Conservation (phyloP, 805 yeast genomes). For the Clavispora vitiphila region DNA sequence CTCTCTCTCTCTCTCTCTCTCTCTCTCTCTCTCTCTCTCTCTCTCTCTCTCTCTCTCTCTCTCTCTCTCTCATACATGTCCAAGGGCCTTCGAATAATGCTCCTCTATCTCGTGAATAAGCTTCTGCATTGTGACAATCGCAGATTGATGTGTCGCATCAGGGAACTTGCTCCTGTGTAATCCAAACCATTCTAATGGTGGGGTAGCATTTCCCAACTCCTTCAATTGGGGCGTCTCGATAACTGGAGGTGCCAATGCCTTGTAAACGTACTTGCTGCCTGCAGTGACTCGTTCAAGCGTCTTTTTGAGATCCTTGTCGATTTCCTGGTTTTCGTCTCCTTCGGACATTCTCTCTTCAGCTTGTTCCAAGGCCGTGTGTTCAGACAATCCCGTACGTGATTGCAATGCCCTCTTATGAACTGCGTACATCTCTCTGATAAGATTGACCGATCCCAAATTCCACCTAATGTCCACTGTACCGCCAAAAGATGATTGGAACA, state of each 20-base stretch:
- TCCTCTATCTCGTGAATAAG: constrained; percentile 64
- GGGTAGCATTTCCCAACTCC: constrained; percentile 95
- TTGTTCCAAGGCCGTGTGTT: constrained; percentile 14
- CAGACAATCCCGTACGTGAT: constrained; percentile 45
- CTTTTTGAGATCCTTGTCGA: constrained; percentile 35
- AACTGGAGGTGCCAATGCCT: constrained; percentile 67
- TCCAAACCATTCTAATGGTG: constrained; percentile 98
- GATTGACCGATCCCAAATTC: constrained; percentile 89
- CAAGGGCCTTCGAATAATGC: constrained; percentile 47
- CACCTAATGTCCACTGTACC: constrained; percentile 89
- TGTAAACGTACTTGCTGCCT: constrained; percentile 46
- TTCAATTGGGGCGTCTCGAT: constrained; percentile 86
- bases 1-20: too few species aligned
- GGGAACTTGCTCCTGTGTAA: constrained; percentile 84
- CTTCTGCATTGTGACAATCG: constrained; percentile 68
- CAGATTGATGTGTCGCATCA: constrained; percentile 74
- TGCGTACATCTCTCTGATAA: constrained; percentile 88
- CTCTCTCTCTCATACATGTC: constrained; percentile 26
- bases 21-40: background rate
- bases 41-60: background rate
- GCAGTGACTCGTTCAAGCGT: constrained; percentile 34
- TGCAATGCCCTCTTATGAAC: constrained; percentile 72
- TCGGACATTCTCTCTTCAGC: too few species aligned
- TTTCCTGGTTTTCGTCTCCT: constrained; percentile 13
- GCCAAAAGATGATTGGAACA: constrained; percentile 69